Conservation (phyloP, 768 basidiomycete species). For the Serendipita vermifera region DNA sequence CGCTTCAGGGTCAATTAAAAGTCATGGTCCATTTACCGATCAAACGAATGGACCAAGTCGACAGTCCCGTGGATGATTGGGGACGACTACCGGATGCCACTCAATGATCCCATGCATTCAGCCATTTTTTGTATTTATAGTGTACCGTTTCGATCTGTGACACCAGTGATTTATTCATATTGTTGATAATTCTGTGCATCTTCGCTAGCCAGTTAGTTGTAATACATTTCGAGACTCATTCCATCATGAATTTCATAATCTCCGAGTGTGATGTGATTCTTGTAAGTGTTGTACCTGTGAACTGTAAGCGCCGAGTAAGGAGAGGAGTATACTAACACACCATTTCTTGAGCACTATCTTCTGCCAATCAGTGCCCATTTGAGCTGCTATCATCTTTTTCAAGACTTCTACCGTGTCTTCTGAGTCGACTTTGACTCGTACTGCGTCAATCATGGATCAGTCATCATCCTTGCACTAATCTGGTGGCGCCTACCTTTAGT, state of each 20-base stretch:
- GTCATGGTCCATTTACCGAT: not conserved
- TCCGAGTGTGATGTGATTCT: slow-evolving; percentile 86
- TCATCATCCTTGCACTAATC: not conserved
- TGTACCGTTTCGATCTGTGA: too few species aligned
- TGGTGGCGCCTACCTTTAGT: slow-evolving; percentile 56
- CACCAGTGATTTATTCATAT: too few species aligned
- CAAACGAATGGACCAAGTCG: not conserved
- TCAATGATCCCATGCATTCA: too few species aligned
- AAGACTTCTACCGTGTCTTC: slow-evolving; percentile 96
- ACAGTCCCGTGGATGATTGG: not conserved
- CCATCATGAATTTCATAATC: slow-evolving; percentile 92
- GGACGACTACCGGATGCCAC: not conserved
- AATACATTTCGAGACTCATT: slow-evolving; percentile 91
- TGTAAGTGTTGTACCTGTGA: slow-evolving; percentile 81
- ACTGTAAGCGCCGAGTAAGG: not conserved
- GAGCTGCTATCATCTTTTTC: slow-evolving; percentile 93
- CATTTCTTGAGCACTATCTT: slow-evolving; percentile 98
- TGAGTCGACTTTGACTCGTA: slow-evolving; percentile 88
- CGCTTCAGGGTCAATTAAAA: not conserved
- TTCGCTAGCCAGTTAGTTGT: slow-evolving; percentile 15
- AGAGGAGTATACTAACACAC: slow-evolving; percentile 31
- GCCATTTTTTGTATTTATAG: too few species aligned
- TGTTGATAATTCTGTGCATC: too few species aligned
- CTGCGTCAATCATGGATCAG: slow-evolving; percentile 28
- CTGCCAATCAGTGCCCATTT: slow-evolving; percentile 70